Base-by-base conservation (phyloP, 2,329 filamentous ascomycete species). In the Hymenoscyphus linearis region DNA sequence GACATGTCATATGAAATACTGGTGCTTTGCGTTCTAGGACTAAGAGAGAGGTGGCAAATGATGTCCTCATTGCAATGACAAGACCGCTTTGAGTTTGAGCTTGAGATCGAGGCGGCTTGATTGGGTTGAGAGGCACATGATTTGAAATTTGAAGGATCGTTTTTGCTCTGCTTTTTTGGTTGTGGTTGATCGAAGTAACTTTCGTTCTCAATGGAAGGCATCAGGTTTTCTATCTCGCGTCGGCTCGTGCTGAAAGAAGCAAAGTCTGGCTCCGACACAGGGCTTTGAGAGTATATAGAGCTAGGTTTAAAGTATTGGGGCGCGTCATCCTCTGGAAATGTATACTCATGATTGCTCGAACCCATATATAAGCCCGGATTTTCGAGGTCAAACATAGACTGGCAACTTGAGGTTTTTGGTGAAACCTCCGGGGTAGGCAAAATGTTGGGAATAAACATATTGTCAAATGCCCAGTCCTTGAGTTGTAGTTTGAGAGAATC, bases 391-490 rank as follows among this genome's bases (percentile, higher is more conserved):
- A 60, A 60, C 12, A 60, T 22, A 9, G 59, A 60, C 0, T 54
- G 54, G 27, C 44, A 60, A 31, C 18, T 22, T 6, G 55, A 35
- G 14, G 54, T 47, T 31, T 52, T 52, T 12, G 59, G 59, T 34
- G 59, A 60, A 26, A 60, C 13, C 12, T 52, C 31, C 16, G 59
- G 59, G 18, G 54, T 57, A 12, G 54, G 44, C 9, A 60, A 35
- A 18, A 60, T 34, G 31, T 57, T 57, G 2, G 54, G 44, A 27
- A 60, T 57, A 34, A 53, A 56, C 54, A 60, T 60, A 47, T 56
- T 60, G 47, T 60, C 59, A 16, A 60, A 60, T 16, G 59, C 59
- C 59, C 59, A 60, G 34, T 60, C 59, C 31, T 57, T 60, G 22
- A 60, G 44, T 53, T 60, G 59, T 22, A 53, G 54, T 34, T 57